phyloP scores from a whole-genome alignment of 306 rosid species.

The Ochetophila trinervis region DNA sequence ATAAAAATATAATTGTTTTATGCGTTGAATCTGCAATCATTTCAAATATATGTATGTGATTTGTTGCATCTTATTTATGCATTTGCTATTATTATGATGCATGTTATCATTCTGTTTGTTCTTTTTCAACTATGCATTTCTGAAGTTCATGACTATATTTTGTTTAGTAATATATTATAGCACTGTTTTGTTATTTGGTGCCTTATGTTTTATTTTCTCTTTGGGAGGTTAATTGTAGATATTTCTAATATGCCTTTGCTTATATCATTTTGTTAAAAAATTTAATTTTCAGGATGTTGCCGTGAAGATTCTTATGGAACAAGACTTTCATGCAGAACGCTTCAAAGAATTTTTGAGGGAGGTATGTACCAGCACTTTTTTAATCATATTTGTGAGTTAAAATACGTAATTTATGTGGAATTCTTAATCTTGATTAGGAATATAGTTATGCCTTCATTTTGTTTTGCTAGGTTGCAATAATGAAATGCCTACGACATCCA shows the following conservation, averaged over 20 bases:
- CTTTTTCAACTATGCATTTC: background rate
- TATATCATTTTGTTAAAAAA: background rate
- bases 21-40: background rate
- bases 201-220: background rate
- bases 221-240: background rate
- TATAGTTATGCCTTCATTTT: constrained; percentile 24
- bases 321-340: constrained; percentile 87
- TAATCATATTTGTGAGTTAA: background rate
- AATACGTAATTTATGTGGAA: background rate
- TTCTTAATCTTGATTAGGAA: constrained; percentile 24
- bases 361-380: constrained; percentile 44
- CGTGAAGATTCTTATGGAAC: constrained; percentile 97
- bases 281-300: constrained; percentile 77
- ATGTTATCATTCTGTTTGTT: background rate
- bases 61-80: background rate
- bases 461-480: constrained; percentile 79
- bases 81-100: background rate
- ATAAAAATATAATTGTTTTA: too few relatives aligned
- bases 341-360: constrained; percentile 90
- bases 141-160: too few relatives aligned
- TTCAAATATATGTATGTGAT: background rate
- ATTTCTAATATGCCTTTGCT: background rate
- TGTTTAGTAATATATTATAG: background rate
- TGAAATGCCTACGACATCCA: constrained; percentile 94
- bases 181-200: background rate